phyloP scores from a whole-genome alignment of 148 eudicot genomes.

The Vaccinium corymbosum region DNA sequence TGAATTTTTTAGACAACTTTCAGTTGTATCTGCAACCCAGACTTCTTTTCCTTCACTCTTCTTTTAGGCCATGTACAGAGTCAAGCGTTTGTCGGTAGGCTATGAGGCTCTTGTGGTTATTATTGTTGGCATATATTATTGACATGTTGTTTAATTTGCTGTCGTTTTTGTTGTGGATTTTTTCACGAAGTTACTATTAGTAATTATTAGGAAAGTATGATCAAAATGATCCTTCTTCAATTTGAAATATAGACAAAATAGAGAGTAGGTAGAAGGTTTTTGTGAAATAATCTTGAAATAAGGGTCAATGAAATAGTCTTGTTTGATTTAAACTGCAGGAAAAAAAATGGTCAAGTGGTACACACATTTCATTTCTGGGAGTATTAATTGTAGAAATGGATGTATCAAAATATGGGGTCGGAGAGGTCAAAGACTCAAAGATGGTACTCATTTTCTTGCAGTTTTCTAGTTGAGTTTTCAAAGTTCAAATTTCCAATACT shows the following conservation, averaged over 20 bases:
- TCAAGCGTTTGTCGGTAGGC: constrained; percentile 87
- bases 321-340: too few species aligned
- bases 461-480: background rate
- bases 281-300: too few species aligned
- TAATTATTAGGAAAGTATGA: too few species aligned
- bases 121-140: background rate
- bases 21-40: too few species aligned
- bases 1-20: background rate
- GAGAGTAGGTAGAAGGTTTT: too few species aligned
- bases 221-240: too few species aligned
- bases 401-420: background rate
- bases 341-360: too few species aligned
- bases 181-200: background rate
- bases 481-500: too few species aligned
- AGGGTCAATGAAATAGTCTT: too few species aligned
- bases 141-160: background rate
- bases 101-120: background rate
- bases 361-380: background rate
- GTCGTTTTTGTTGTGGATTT: background rate
- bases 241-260: too few species aligned
- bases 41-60: too few species aligned
- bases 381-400: background rate
- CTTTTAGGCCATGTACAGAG: too few species aligned
- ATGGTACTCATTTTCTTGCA: background rate
- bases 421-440: background rate